phyloP scores from a whole-genome alignment of 1,139 yeast species.

The Suhomyces wounanorum region DNA sequence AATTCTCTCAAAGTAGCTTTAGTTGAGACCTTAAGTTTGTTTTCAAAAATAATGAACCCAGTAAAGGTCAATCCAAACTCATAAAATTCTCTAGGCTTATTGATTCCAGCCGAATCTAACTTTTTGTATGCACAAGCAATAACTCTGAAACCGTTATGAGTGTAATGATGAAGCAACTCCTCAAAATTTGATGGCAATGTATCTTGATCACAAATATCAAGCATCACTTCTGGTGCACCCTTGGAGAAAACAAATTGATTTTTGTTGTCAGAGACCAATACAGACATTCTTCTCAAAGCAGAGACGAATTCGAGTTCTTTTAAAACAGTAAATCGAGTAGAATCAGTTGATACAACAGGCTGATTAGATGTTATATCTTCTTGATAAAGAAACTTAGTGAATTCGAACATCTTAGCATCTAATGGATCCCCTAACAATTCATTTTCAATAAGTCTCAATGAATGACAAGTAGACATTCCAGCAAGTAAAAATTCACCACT shows the following conservation, averaged over 20 bases:
- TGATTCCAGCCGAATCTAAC: slow-evolving; percentile 23
- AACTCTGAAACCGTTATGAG: slow-evolving; percentile 92
- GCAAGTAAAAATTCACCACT: slow-evolving; percentile 42
- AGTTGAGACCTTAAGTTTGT: slow-evolving; percentile 76
- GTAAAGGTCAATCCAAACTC: slow-evolving; percentile 71
- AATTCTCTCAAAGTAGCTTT: slow-evolving; percentile 60
- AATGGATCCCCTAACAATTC: slow-evolving; percentile 91
- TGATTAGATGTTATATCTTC: slow-evolving; percentile 54
- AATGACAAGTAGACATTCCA: slow-evolving; percentile 84
- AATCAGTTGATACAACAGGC: slow-evolving; percentile 29
- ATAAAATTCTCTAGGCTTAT: slow-evolving; percentile 52
- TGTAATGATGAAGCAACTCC: slow-evolving; percentile 74
- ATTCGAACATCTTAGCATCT: slow-evolving; percentile 90
- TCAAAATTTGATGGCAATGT: slow-evolving; percentile 76
- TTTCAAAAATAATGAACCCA: slow-evolving; percentile 92
- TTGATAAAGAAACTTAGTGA: slow-evolving; percentile 72
- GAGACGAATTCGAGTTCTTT: slow-evolving; percentile 86
- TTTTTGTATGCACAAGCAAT: slow-evolving; percentile 87
- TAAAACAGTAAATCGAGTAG: slow-evolving; percentile 50
- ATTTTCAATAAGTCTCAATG: slow-evolving; percentile 74
- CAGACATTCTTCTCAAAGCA: slow-evolving; percentile 88
- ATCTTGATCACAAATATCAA: slow-evolving; percentile 68
- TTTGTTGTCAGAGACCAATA: slow-evolving; percentile 41
- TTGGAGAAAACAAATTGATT: slow-evolving; percentile 64
- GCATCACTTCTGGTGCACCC: slow-evolving; percentile 98